Base-by-base conservation (phyloP, 257 asterid genomes). In the Penstemon barbatus region DNA sequence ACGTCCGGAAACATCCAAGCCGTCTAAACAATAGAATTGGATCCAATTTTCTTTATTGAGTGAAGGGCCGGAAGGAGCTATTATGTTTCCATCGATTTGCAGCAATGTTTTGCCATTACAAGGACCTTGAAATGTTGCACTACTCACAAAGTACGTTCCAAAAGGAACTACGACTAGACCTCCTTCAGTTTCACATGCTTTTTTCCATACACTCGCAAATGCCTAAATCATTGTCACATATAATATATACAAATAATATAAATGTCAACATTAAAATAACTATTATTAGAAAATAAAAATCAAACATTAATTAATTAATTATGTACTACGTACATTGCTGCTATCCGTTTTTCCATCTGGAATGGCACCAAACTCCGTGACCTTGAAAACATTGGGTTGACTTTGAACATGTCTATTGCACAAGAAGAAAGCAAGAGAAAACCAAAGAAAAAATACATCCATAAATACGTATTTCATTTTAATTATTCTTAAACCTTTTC, bases 111-210 rank as follows among this genome's bases (percentile, higher is more conserved):
- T 13, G 57, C 82, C 80, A 41, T 41, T 49, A 74, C 82, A 80
- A 3, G 80, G 80, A 12, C 85, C 82, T 52, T 33, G 0, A 5
- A 80, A 72, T 0, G 53, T 65, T 2, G 72, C 71, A 7, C 71
- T 61, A 12, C 69, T 54, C 62, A 89, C 5, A 46, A 63, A 54
- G 78, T 67, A 87, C 7, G 69, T 82, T n/a, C 90, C 95, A 6
- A 0, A 0, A 33, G 95, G 90, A 33, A 89, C 61, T 48, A 15
- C 5, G 13, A 89, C 36, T 2, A 53, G 54, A 10, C 86, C 78
- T 6, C 82, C 85, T 4, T 61, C 25, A 38, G 62, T 72, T 54
- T 41, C 6, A 59, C 96, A 89, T 8, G 88, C 88, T 45, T 84
- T 75, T 0, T 51, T 53, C 91, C 94, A 86, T 33, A 91, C 78